Conservation (phyloP, 768 basidiomycete genomes). For the Pholiota conissans region DNA sequence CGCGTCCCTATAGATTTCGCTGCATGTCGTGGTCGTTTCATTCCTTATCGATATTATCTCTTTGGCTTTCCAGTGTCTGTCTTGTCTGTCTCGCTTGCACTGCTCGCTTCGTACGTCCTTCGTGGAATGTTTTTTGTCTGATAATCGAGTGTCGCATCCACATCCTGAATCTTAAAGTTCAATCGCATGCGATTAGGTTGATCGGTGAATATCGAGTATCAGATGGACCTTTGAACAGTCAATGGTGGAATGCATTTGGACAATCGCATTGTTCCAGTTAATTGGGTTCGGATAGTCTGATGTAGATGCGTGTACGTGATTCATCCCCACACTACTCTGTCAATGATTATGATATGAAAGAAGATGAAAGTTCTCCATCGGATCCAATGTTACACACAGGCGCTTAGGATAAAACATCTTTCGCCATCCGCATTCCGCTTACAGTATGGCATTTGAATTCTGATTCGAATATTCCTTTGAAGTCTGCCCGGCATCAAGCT, state of each 20-base stretch:
- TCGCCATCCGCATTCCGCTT: neutral
- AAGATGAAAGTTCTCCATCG: neutral
- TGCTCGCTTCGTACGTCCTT: neutral
- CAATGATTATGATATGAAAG: neutral
- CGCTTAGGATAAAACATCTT: neutral
- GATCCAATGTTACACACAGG: neutral
- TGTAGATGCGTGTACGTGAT: no score
- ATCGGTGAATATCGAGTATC: no score
- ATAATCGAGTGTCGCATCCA: no score
- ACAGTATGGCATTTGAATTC: neutral
- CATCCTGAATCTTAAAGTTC: no score
- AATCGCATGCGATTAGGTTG: no score
- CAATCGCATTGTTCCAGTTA: neutral
- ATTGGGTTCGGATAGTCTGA: neutral
- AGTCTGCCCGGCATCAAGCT: no score
- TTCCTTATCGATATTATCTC: neutral
- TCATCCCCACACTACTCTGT: neutral
- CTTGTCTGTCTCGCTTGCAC: neutral
- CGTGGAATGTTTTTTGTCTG: neutral
- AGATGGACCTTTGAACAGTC: no score
- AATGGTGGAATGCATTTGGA: no score
- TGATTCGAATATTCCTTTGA: neutral
- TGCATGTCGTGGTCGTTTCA: no score
- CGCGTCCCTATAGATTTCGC: neutral
- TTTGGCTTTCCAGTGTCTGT: neutral